Percentiles rank a stretch among this genome's conserved stretches.
phyloP scores from a whole-genome alignment of 1,139 yeast genomes.

The Nakaseomyces bracarensis region DNA sequence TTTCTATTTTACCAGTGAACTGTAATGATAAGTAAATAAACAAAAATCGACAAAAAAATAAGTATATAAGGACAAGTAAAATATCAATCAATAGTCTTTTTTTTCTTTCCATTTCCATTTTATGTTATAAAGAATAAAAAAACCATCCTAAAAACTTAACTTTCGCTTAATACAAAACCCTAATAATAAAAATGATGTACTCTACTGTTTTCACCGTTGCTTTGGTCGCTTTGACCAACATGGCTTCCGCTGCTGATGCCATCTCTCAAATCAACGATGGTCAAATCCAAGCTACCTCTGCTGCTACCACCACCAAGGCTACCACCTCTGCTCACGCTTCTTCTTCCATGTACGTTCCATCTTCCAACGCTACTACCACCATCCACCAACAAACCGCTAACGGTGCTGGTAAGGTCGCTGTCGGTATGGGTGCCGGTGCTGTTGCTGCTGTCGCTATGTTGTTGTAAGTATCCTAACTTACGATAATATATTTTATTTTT shows the following conservation, averaged over 20 bases:
- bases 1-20: no score
- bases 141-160: background rate
- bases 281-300: no score
- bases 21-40: no score
- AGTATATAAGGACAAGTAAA: conserved; percentile 1
- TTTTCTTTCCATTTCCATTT: background rate
- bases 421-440: conserved; percentile 18
- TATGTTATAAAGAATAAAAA: background rate
- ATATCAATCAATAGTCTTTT: background rate
- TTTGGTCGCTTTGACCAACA: conserved; percentile 19
- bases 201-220: conserved; percentile 14
- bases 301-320: no score
- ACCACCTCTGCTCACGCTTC: conserved; percentile 1
- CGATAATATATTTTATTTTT: no score
- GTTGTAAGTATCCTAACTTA: no score
- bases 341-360: background rate
- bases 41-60: background rate
- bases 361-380: conserved; percentile 2
- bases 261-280: no score
- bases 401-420: conserved; percentile 15
- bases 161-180: conserved; percentile 1
- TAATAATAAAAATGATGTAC: conserved; percentile 14
- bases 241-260: conserved; percentile 29
- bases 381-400: conserved; percentile 12
- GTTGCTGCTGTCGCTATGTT: conserved; percentile 18